Evolutionary conservation across 257 asterid genomes (phyloP), one percentile per base, ranked within the genome.

Genomic region (Solanum bukasovii): DNA sequence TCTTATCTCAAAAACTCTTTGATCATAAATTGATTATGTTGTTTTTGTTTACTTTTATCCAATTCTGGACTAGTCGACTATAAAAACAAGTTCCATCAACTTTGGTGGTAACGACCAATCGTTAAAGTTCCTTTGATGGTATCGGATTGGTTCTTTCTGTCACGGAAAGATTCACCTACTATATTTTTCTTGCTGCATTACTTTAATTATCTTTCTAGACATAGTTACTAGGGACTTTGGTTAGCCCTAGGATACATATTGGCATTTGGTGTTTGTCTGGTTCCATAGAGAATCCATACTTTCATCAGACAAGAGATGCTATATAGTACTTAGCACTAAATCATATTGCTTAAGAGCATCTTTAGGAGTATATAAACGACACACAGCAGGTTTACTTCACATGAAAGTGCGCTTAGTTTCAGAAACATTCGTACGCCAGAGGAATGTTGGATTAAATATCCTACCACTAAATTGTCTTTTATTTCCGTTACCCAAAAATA

Each of bases 161-260:
- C n/a, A 78, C 91, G 71, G 81, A 56, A 87, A 75, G 23, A 68
- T 87, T 87, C 88, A 35, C 87, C 87, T 12, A 86, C 9, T 67
- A 46, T 68, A 61, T 75, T 49, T 59, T 25, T 44, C 18, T 83
- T 52, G 21, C n/a, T 42, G 42, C 35, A 5, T 73, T 73, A 70
- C 27, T 73, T 33, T 73, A 13, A 18, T 74, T 44, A 74, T 11
- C 52, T 7, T 38, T 75, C 13, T 75, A 23, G 6, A 38, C 59
- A 23, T 23, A 75, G 83, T 23, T 37, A 75, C 12, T 3, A 75
- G 34, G 83, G 59, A 38, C 59, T 75, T 38, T 38, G 25, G 21
- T 38, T 21, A 3, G 12, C 59, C 59, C 20, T 75, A 37, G 34
- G 83, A 38, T 75, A 75, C 83, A 38, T 6, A 38, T 23, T 77